A percentile compares a stretch with the other conserved stretches of the same genome.
These are phyloP conservation scores for Bacidia rubella DNA, from an alignment of 495 filamentous ascomycete genomes.

Conservation along the genomic window DNA sequence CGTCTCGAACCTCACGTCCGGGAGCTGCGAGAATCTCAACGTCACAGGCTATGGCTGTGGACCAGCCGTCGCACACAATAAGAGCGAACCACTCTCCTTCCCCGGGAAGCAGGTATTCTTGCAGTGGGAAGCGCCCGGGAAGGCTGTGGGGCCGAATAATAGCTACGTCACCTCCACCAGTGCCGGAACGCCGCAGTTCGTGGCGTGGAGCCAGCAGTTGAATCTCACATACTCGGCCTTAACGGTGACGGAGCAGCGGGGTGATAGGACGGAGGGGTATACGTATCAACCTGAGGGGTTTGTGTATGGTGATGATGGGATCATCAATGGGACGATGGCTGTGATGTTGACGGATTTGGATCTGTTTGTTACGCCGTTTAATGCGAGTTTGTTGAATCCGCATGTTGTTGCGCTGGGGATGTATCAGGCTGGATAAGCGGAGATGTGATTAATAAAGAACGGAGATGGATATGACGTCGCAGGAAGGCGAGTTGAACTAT, in stretches of 20 bases:
- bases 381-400: constrained; percentile 57
- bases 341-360: constrained; percentile 62
- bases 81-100: constrained; percentile 54
- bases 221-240: constrained; percentile 73
- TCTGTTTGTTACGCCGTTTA: constrained; percentile 60
- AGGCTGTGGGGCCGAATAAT: constrained; percentile 64
- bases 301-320: constrained; percentile 51
- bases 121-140: constrained; percentile 58
- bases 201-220: constrained; percentile 69
- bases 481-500: too few species aligned
- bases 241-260: constrained; percentile 30
- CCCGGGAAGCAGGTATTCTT: constrained; percentile 61
- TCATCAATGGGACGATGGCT: constrained; percentile 69
- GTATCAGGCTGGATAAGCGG: constrained; percentile 62
- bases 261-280: constrained; percentile 36
- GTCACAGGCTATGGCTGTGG: constrained; percentile 41
- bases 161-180: constrained; percentile 54
- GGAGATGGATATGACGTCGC: too few species aligned
- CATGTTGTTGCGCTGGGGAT: constrained; percentile 63
- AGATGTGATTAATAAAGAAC: too few species aligned
- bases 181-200: constrained; percentile 49
- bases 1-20: constrained; percentile 26
- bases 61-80: constrained; percentile 53
- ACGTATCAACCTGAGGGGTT: constrained; percentile 55
- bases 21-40: constrained; percentile 39